A percentile compares a stretch with the other conserved stretches of the same genome.
Evolutionary conservation across 2,329 filamentous ascomycete genomes (phyloP).

Genomic region (Cadophora sp.): DNA sequence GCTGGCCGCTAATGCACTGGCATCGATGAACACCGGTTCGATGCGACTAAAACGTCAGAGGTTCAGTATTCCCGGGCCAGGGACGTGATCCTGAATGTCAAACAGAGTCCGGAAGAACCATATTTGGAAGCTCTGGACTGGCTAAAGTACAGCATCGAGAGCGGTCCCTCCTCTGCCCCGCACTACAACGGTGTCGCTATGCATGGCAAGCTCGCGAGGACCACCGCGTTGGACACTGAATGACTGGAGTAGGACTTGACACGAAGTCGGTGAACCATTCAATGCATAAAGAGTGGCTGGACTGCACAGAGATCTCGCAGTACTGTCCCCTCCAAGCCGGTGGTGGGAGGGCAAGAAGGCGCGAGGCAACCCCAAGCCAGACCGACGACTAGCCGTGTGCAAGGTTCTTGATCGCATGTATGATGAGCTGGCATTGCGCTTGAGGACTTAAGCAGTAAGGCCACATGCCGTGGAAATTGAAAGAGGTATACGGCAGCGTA

Average conservation of each 20-base stretch:
- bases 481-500: conserved; percentile 46
- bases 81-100: conserved; percentile 37
- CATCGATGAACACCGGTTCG: conserved; percentile 39
- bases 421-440: conserved; percentile 79
- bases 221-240: conserved; percentile 41
- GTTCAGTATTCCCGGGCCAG: conserved; percentile 36
- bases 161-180: conserved; percentile 39
- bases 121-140: conserved; percentile 34
- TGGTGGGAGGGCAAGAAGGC: conserved; percentile 36
- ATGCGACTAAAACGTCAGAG: conserved; percentile 43
- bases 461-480: conserved; percentile 54
- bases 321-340: conserved; percentile 27
- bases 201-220: conserved; percentile 38
- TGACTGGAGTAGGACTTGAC: conserved; percentile 48
- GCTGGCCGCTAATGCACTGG: conserved; percentile 44
- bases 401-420: conserved; percentile 64
- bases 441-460: conserved; percentile 59
- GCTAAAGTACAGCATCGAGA: conserved; percentile 30
- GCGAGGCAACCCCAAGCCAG: conserved; percentile 40
- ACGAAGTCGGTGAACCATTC: conserved; percentile 47
- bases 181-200: conserved; percentile 42
- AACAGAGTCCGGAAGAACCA: conserved; percentile 33
- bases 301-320: conserved; percentile 35
- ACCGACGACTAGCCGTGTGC: conserved; percentile 44
- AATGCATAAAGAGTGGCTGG: conserved; percentile 47